Evolutionary conservation across 345 rosid genomes (phyloP).

Genomic region (Eucalyptus viminalis): DNA sequence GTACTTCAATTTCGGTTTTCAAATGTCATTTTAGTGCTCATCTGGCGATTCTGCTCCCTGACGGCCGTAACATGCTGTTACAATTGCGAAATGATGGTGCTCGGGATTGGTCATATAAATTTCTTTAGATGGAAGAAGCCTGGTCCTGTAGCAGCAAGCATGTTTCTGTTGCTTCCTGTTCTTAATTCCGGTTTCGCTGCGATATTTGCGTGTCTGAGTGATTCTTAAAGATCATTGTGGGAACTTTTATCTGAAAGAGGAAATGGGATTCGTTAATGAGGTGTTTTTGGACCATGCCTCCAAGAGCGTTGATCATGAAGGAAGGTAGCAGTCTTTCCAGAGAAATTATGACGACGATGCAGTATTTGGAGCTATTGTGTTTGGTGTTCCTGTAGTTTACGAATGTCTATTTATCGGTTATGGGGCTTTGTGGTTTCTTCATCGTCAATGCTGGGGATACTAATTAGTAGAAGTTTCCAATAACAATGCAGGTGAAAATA

Average conservation of each 20-base stretch:
- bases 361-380: not conserved
- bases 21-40: not conserved
- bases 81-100: not conserved
- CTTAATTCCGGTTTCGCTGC: not conserved
- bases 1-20: slow-evolving; percentile 7
- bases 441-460: not conserved
- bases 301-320: not conserved
- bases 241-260: not conserved
- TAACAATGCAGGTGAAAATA: slow-evolving; percentile 54
- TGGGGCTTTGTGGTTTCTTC: not conserved
- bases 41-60: not conserved
- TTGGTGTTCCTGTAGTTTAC: not conserved
- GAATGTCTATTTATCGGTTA: not conserved
- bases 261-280: not conserved
- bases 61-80: not conserved
- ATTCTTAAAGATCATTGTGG: not conserved
- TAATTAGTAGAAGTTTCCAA: not conserved
- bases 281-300: not conserved
- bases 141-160: not conserved
- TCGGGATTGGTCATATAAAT: not conserved
- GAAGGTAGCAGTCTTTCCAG: not conserved
- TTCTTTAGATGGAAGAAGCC: not conserved
- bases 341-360: not conserved
- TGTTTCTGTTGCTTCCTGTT: not conserved
- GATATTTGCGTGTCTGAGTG: not conserved